Conservation (phyloP, 345 rosid species). For the Pseudoturritis turrita region DNA sequence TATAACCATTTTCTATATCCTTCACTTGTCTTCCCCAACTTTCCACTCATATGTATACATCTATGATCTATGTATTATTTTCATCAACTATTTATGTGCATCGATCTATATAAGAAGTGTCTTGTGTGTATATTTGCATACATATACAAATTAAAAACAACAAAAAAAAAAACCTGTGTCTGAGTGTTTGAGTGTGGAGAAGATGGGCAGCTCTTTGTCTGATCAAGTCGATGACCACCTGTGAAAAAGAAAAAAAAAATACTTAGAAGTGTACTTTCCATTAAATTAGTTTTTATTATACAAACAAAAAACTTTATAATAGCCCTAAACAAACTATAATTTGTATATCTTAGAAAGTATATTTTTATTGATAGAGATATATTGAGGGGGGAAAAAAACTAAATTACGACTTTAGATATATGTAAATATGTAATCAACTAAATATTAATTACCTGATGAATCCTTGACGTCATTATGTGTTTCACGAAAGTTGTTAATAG, state of each 20-base stretch:
- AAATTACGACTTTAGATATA: too few relatives aligned
- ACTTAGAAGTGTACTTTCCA: background rate
- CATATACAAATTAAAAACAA: background rate
- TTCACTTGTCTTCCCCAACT: conserved; percentile 3
- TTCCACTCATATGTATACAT: conserved; percentile 2
- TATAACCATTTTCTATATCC: background rate
- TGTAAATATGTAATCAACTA: background rate
- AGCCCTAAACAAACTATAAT: background rate
- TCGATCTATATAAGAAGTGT: background rate
- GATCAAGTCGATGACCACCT: conserved; percentile 33
- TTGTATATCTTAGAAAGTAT: background rate
- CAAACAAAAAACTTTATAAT: background rate
- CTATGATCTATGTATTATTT: conserved; percentile 1
- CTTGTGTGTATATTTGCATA: background rate
- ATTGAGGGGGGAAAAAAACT: too few relatives aligned
- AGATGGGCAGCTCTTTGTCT: conserved; percentile 36
- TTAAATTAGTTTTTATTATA: background rate
- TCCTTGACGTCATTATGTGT: conserved; percentile 12
- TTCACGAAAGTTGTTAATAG: conserved; percentile 6
- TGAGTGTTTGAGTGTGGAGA: conserved; percentile 20
- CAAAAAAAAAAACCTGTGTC: conserved; percentile 33
- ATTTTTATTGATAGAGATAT: background rate
- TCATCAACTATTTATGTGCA: background rate
- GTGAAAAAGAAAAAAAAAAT: conserved; percentile 1
- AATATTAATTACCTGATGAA: conserved; percentile 1